phyloP scores from a whole-genome alignment of 179 eudicot species.

The Amaranthus tricolor region DNA sequence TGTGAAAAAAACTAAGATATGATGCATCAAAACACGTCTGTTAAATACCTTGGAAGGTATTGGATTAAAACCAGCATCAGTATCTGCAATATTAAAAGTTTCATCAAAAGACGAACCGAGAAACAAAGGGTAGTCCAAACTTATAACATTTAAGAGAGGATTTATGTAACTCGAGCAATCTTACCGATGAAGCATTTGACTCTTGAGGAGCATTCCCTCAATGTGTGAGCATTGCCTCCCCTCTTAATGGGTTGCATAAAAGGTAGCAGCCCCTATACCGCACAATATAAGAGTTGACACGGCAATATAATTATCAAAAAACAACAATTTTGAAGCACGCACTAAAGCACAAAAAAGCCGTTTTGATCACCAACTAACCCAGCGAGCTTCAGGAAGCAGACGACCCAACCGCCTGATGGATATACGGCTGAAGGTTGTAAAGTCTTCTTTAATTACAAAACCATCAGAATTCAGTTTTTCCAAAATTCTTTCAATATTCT shows the following conservation, averaged over 20 bases:
- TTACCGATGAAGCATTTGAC: constrained; percentile 85
- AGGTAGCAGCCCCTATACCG: constrained; percentile 54
- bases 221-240: constrained; percentile 44
- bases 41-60: constrained; percentile 63
- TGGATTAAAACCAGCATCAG: constrained; percentile 82
- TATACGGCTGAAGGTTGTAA: constrained; percentile 59
- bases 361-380: constrained; percentile 40
- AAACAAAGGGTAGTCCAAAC: background rate
- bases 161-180: constrained; percentile 5
- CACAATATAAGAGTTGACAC: constrained; percentile 17
- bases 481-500: constrained; percentile 53
- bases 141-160: background rate
- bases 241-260: constrained; percentile 65
- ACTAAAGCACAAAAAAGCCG: constrained; percentile 8
- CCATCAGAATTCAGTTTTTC: constrained; percentile 44
- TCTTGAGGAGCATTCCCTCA: constrained; percentile 53
- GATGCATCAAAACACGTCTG: background rate
- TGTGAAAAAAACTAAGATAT: background rate
- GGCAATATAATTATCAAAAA: background rate
- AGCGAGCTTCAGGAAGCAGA: constrained; percentile 80
- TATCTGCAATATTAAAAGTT: constrained; percentile 48
- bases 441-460: constrained; percentile 44
- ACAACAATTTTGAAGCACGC: background rate
- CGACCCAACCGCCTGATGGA: constrained; percentile 76
- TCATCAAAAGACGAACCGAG: background rate